Conservation (phyloP, 2,329 filamentous ascomycete species). For the Diaporthe longicolla region DNA sequence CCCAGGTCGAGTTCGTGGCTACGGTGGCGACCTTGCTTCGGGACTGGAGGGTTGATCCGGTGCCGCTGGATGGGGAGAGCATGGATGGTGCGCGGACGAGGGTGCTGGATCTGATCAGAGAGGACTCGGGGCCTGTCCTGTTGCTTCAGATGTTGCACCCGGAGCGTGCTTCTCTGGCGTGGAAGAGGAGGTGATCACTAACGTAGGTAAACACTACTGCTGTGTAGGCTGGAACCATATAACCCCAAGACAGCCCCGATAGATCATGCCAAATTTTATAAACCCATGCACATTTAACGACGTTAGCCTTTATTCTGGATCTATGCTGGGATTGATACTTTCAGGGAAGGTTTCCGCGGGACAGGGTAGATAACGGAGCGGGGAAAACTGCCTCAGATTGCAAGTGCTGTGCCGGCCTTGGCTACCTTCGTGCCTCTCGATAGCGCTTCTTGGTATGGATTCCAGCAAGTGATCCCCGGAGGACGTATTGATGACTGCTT, state of each 20-base stretch:
- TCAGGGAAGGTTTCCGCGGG: neutral
- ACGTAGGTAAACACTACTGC: too few relatives aligned
- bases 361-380: constrained; percentile 5
- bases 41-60: constrained; percentile 46
- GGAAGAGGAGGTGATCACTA: neutral
- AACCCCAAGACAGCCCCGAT: too few relatives aligned
- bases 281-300: too few relatives aligned
- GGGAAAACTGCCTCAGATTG: neutral
- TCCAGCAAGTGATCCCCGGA: neutral
- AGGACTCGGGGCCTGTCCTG: constrained; percentile 45
- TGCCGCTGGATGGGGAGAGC: constrained; percentile 41
- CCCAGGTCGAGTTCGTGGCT: constrained; percentile 53
- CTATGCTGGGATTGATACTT: too few relatives aligned
- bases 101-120: constrained; percentile 45
- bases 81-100: constrained; percentile 41
- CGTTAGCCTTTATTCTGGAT: too few relatives aligned
- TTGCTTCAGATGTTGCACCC: constrained; percentile 45
- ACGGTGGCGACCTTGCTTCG: constrained; percentile 47
- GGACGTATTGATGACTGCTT: neutral
- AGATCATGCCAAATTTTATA: too few relatives aligned
- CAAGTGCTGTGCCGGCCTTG: neutral
- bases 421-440: neutral
- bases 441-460: constrained; percentile 12
- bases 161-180: constrained; percentile 8
- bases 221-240: too few relatives aligned